Evolutionary conservation across 345 rosid species (phyloP).

Genomic region (Lumnitzera littorea): DNA sequence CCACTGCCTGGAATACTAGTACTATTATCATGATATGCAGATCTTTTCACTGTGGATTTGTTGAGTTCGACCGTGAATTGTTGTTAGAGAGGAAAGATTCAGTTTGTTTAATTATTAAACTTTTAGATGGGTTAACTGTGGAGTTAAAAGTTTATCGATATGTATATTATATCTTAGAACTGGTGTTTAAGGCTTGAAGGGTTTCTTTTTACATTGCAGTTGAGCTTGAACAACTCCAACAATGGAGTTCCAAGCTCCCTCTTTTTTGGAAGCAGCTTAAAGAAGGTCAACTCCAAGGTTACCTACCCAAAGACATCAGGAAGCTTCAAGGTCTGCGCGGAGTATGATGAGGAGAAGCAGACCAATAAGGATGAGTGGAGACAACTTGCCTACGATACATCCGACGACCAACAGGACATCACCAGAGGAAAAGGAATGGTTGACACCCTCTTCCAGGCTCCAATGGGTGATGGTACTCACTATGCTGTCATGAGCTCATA

Average conservation of each 20-base stretch:
- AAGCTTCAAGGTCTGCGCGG: conserved; percentile 16
- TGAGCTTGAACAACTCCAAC: conserved; percentile 16
- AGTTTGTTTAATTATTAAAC: too few species aligned
- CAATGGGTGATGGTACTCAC: conserved; percentile 14
- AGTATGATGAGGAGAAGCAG: conserved; percentile 14
- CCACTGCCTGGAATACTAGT: too few species aligned
- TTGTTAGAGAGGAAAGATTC: too few species aligned
- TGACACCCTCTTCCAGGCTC: conserved; percentile 21
- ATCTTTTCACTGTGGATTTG: too few species aligned
- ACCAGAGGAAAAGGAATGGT: conserved; percentile 25
- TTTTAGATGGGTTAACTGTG: too few species aligned
- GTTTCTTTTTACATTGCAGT: conserved; percentile 5
- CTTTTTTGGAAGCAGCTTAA: conserved; percentile 13
- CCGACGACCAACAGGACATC: conserved; percentile 25
- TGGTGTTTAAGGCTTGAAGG: background rate
- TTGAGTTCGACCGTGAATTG: too few species aligned
- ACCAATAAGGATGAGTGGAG: conserved; percentile 14
- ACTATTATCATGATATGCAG: too few species aligned
- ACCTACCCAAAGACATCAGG: conserved; percentile 9
- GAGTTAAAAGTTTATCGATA: too few species aligned
- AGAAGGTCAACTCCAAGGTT: conserved; percentile 16
- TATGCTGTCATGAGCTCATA: conserved; percentile 19
- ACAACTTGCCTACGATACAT: conserved; percentile 15
- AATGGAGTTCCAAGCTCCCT: conserved; percentile 14
- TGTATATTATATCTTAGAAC: too few species aligned